Evolutionary conservation across 192 early-diverging fungal species (phyloP).

Genomic region (Paraglomus occultum): DNA sequence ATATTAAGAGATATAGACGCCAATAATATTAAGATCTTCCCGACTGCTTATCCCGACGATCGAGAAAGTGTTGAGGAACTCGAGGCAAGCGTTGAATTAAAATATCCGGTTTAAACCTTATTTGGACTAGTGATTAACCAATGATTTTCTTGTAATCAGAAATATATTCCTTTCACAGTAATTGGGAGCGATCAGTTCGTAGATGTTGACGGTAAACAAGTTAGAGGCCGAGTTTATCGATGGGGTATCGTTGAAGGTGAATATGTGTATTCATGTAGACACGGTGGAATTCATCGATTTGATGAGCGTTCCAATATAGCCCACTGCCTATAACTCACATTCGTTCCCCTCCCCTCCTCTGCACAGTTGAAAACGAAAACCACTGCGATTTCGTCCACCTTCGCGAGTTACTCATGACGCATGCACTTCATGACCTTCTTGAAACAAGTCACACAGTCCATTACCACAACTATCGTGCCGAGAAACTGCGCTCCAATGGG

Average conservation of each 20-base stretch:
- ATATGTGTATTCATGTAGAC: slow-evolving; percentile 20
- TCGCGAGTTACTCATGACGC: slow-evolving; percentile 66
- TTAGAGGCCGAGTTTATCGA: slow-evolving; percentile 70
- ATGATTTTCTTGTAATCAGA: slow-evolving; percentile 32
- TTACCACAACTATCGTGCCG: slow-evolving; percentile 69
- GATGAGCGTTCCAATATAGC: neutral
- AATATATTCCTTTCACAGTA: slow-evolving; percentile 78
- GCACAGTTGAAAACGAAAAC: slow-evolving; percentile 66
- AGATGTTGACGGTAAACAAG: slow-evolving; percentile 55
- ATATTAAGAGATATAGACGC: slow-evolving; percentile 63
- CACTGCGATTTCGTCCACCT: slow-evolving; percentile 77
- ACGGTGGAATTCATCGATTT: neutral
- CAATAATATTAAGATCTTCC: slow-evolving; percentile 68
- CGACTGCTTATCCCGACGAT: slow-evolving; percentile 72
- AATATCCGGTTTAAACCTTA: slow-evolving; percentile 14
- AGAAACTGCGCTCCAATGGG: slow-evolving; percentile 61
- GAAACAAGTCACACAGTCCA: slow-evolving; percentile 76
- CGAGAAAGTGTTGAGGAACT: slow-evolving; percentile 61
- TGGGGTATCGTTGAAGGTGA: slow-evolving; percentile 81
- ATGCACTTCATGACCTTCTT: slow-evolving; percentile 74
- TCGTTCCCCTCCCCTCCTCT: neutral
- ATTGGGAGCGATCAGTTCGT: slow-evolving; percentile 76
- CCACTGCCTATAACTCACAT: neutral
- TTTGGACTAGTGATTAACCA: neutral
- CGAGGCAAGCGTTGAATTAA: slow-evolving; percentile 41